Evolutionary conservation across 768 basidiomycete genomes (phyloP).

Genomic region (Tephrocybe sp.): DNA sequence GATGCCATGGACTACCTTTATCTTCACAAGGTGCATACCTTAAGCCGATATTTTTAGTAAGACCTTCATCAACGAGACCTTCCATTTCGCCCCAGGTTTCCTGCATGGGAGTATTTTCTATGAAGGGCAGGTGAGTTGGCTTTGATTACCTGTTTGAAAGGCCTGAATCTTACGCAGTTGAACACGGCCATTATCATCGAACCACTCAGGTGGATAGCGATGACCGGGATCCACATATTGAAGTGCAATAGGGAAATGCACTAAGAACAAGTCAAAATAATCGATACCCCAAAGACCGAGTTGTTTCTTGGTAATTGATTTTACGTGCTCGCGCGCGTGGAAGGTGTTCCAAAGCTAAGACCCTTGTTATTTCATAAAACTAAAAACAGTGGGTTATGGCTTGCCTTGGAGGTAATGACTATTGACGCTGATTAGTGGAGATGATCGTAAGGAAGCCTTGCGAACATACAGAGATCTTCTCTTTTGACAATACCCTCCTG

Average conservation of each 20-base stretch:
- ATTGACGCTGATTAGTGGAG: neutral
- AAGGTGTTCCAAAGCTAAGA: slow-evolving; percentile 84
- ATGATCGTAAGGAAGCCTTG: neutral
- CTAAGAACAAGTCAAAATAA: slow-evolving; percentile 77
- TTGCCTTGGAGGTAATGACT: slow-evolving; percentile 85
- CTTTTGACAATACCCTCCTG: slow-evolving; percentile 80
- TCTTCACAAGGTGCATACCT: slow-evolving; percentile 37
- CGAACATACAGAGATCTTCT: slow-evolving; percentile 75
- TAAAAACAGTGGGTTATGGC: slow-evolving; percentile 2
- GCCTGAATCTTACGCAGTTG: slow-evolving; percentile 45
- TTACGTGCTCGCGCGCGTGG: slow-evolving; percentile 75
- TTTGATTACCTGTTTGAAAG: neutral
- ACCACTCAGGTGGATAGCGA: slow-evolving; percentile 85
- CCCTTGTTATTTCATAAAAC: neutral
- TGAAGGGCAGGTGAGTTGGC: neutral
- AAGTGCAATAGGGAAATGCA: slow-evolving; percentile 86
- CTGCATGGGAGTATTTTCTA: slow-evolving; percentile 66
- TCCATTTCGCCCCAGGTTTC: slow-evolving; percentile 89
- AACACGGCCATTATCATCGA: slow-evolving; percentile 67
- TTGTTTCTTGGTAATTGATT: slow-evolving; percentile 55
- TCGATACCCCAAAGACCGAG: slow-evolving; percentile 81
- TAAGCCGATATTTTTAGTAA: slow-evolving; percentile 77
- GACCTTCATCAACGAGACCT: slow-evolving; percentile 64
- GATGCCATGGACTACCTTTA: neutral
- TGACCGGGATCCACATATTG: slow-evolving; percentile 74